Base-by-base conservation (phyloP, 2,329 filamentous ascomycete species). In the Trichoderma gracile region DNA sequence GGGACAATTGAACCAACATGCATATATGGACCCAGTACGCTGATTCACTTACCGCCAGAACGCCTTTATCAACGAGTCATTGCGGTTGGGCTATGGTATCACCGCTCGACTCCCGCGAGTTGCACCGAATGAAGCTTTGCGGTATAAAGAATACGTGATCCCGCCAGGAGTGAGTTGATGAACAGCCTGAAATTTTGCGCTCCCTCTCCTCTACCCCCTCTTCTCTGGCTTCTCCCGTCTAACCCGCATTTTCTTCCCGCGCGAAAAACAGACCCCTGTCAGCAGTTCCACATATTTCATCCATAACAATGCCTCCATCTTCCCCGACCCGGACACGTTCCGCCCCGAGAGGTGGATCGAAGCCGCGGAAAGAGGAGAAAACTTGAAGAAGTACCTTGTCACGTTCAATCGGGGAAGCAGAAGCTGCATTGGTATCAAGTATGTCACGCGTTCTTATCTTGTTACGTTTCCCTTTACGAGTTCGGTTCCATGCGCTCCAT, bases 141-240 rank as follows among this genome's bases (percentile, higher is more conserved):
- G 68, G 21, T 76, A 75, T 65, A 71, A 71, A 15, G 68, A 75
- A 57, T 74, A 70, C 69, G 65, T 64, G 3, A 76, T 77, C 55
- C 74, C 75, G 1, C 69, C 74, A 5, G 70, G 71, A 3, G 74
- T 75, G 72, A 52, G 71, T 38, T 27, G 50, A 54, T 25, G 25
- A 40, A 46, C 25, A 21, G 12, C 27, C 3, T 21, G n/a, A n/a
- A 19, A 8, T 23, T 40, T 33, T 42, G 8, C 19, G 21, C 30
- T 33, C 30, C 10, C 33, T 55, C n/a, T 38, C 49, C 45, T 17
- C n/a, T n/a, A n/a, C 21, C 45, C 50, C 21, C 50, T 25, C 21
- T 25, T 49, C 25, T 30, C 9, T 42, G 15, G 43, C 43, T 40
- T 58, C n/a, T 17, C 45, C 12, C 45, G 43, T 59, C 56, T 49